These are phyloP conservation scores for Fusarium hostae DNA, from an alignment of 2,329 filamentous ascomycete genomes.

Conservation along the genomic window DNA sequence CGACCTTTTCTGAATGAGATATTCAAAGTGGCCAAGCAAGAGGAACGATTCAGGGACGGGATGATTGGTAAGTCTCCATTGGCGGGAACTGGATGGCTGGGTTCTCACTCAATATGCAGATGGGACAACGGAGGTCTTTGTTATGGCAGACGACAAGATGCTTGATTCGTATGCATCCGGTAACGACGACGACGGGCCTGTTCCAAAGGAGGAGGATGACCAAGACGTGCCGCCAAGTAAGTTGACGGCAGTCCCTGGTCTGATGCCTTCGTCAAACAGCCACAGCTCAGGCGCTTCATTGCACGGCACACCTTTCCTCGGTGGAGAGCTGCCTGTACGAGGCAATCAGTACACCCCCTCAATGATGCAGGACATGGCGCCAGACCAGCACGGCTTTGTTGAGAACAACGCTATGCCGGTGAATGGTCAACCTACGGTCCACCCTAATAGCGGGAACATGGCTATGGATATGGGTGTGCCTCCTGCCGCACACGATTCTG, in stretches of 20 bases:
- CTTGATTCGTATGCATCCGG: conserved; percentile 61
- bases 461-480: conserved; percentile 58
- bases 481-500: conserved; percentile 56
- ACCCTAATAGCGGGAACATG: conserved; percentile 49
- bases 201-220: conserved; percentile 58
- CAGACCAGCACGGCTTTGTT: conserved; percentile 56
- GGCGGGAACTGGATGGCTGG: not conserved
- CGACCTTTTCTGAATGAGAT: conserved; percentile 67
- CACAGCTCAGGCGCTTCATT: conserved; percentile 50
- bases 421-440: conserved; percentile 50
- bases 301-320: conserved; percentile 53
- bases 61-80: conserved; percentile 63
- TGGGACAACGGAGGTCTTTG: conserved; percentile 58
- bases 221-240: conserved; percentile 53
- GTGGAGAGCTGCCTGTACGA: conserved; percentile 58
- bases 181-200: conserved; percentile 54
- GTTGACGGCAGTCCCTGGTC: conserved; percentile 46
- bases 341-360: conserved; percentile 53
- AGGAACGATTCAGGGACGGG: conserved; percentile 66
- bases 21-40: conserved; percentile 67
- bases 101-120: conserved; percentile 51
- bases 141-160: conserved; percentile 64
- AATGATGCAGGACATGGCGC: conserved; percentile 56
- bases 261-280: conserved; percentile 51
- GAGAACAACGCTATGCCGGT: conserved; percentile 52